phyloP scores from a whole-genome alignment of 495 filamentous ascomycete species.

The Aspergillus bridgeri region DNA sequence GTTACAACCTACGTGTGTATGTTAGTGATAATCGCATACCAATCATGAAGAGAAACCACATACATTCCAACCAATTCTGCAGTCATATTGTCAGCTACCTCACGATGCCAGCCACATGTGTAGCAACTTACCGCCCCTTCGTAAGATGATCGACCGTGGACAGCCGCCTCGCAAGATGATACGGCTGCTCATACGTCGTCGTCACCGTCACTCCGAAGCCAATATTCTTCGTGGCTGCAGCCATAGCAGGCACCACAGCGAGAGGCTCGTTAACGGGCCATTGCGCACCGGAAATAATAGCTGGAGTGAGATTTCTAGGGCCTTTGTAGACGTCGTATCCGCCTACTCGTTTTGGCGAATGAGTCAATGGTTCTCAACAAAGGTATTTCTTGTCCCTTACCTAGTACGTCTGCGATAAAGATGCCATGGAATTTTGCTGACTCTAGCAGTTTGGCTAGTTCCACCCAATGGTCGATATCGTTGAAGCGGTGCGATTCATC shows the following conservation, averaged over 20 bases:
- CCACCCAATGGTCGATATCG: constrained; percentile 48
- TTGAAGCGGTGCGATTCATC: constrained; percentile 53
- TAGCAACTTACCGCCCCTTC: constrained; percentile 50
- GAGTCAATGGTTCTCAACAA: not conserved
- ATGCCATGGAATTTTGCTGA: constrained; percentile 54
- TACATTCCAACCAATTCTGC: constrained; percentile 58
- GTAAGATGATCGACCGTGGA: constrained; percentile 66
- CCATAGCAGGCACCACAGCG: constrained; percentile 44
- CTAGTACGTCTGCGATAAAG: constrained; percentile 54
- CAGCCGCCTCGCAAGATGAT: constrained; percentile 61
- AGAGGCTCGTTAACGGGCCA: constrained; percentile 61
- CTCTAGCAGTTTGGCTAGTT: constrained; percentile 48
- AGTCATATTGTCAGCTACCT: not conserved
- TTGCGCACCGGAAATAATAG: constrained; percentile 58
- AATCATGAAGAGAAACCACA: not conserved
- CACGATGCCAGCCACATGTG: not conserved
- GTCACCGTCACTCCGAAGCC: constrained; percentile 69
- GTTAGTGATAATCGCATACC: not conserved
- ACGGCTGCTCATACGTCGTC: constrained; percentile 68
- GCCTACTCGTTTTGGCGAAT: constrained; percentile 16
- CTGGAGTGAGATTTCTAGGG: constrained; percentile 53
- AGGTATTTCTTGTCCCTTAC: constrained; percentile 16
- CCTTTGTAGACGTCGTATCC: constrained; percentile 68
- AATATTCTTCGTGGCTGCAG: constrained; percentile 57
- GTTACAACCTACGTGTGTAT: constrained; percentile 52